Conservation (phyloP, 1,284 basidiomycete genomes). For the Mycena citricolor region DNA sequence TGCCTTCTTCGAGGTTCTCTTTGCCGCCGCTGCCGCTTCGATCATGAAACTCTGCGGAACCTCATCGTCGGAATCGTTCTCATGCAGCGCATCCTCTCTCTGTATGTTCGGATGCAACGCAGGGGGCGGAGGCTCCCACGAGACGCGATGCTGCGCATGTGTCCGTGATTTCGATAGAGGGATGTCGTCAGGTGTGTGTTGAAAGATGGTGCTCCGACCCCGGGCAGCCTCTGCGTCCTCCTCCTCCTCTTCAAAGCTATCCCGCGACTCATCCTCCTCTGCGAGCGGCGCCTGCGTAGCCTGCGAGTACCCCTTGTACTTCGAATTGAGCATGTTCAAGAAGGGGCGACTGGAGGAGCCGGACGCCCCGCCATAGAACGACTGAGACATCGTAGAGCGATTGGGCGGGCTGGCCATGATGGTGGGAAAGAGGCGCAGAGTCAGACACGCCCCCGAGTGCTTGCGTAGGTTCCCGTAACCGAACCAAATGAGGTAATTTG, state of each 20-base stretch:
- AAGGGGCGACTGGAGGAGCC: constrained; percentile 60
- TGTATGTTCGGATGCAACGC: constrained; percentile 69
- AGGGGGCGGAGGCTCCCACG: constrained; percentile 55
- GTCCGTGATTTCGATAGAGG: constrained; percentile 34
- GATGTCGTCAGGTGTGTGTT: constrained; percentile 30
- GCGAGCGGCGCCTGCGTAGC: constrained; percentile 66
- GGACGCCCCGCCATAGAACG: neutral
- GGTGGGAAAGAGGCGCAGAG: neutral
- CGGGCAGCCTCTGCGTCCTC: constrained; percentile 36
- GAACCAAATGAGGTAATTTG: constrained; percentile 4
- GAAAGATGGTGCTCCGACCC: constrained; percentile 27
- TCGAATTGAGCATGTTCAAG: constrained; percentile 80
- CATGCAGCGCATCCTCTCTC: constrained; percentile 55
- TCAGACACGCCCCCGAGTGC: constrained; percentile 10
- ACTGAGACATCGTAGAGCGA: constrained; percentile 13
- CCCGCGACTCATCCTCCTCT: constrained; percentile 60
- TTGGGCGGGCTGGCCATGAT: constrained; percentile 20
- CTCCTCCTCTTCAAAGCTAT: constrained; percentile 47
- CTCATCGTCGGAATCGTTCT: constrained; percentile 73
- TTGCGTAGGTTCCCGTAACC: constrained; percentile 9
- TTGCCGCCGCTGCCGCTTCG: constrained; percentile 61
- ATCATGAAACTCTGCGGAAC: constrained; percentile 83
- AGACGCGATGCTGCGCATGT: constrained; percentile 50
- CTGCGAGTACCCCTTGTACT: constrained; percentile 66
- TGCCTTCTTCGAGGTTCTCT: constrained; percentile 37